Evolutionary conservation across 768 basidiomycete genomes (phyloP).

Genomic region (Hygrocybe punicea): DNA sequence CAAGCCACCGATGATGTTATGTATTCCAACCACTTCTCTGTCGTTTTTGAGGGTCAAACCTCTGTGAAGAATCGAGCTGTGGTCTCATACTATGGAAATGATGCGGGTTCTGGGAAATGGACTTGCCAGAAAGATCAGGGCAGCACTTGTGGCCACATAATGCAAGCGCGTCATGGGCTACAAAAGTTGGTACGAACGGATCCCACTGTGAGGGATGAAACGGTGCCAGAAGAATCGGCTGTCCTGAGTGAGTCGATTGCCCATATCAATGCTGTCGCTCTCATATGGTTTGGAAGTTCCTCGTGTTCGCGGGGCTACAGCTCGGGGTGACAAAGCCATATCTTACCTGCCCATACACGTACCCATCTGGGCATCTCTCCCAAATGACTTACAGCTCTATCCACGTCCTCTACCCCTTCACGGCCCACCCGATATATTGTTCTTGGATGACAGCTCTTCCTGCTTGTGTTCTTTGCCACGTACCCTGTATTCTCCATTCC

Average conservation of each 20-base stretch:
- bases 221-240: neutral
- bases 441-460: neutral
- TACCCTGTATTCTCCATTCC: neutral
- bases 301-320: neutral
- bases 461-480: neutral
- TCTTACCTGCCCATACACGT: conserved; percentile 12
- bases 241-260: neutral
- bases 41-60: neutral
- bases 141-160: conserved; percentile 8
- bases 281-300: neutral
- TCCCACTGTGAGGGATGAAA: conserved; percentile 4
- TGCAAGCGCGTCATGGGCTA: conserved; percentile 3
- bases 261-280: neutral
- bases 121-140: conserved; percentile 6
- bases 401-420: neutral
- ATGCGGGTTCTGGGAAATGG: conserved; percentile 10
- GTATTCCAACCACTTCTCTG: conserved; percentile 9
- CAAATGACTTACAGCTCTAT: conserved; percentile 1
- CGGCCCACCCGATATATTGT: neutral
- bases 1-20: conserved; percentile 3
- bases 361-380: conserved; percentile 12
- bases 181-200: conserved; percentile 7
- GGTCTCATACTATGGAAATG: conserved; percentile 5
- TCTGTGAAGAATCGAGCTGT: conserved; percentile 4
- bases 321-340: neutral